Conservation (phyloP, 1,284 basidiomycete genomes). For the Trametes versicolor region DNA sequence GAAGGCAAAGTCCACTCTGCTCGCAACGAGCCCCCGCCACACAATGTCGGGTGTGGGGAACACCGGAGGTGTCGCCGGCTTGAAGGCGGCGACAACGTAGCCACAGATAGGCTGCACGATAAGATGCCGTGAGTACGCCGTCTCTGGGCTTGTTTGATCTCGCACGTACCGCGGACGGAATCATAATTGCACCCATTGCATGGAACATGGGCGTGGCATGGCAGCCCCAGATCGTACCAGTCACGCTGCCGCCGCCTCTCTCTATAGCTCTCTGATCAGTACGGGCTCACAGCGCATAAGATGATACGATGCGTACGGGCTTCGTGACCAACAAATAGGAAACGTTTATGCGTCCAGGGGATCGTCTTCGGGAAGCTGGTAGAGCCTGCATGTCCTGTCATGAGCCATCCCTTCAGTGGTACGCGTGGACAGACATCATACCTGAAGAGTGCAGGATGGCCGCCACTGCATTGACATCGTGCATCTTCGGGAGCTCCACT, state of each 20-base stretch:
- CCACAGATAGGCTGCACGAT: slow-evolving; percentile 32
- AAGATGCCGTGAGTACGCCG: background rate
- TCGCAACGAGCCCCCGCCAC: slow-evolving; percentile 33
- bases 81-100: slow-evolving; percentile 29
- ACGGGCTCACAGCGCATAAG: background rate
- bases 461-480: slow-evolving; percentile 11
- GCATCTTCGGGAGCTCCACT: slow-evolving; percentile 17
- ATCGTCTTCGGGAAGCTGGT: slow-evolving; percentile 40
- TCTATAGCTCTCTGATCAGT: slow-evolving; percentile 16
- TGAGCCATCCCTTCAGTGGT: background rate
- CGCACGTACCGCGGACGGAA: slow-evolving; percentile 30
- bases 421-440: slow-evolving; percentile 10
- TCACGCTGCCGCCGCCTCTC: slow-evolving; percentile 29
- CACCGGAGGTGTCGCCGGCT: slow-evolving; percentile 33
- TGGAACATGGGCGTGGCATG: slow-evolving; percentile 41
- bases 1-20: slow-evolving; percentile 33
- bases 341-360: slow-evolving; percentile 29
- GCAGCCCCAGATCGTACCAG: slow-evolving; percentile 25
- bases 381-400: slow-evolving; percentile 23
- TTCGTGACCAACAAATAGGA: slow-evolving; percentile 17
- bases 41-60: slow-evolving; percentile 39
- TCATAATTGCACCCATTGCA: slow-evolving; percentile 36
- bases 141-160: background rate
- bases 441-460: slow-evolving; percentile 40
- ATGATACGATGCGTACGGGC: slow-evolving; percentile 27